Base-by-base conservation (phyloP, 176 grass and related monocot genomes). In the Cenchrus americanus region DNA sequence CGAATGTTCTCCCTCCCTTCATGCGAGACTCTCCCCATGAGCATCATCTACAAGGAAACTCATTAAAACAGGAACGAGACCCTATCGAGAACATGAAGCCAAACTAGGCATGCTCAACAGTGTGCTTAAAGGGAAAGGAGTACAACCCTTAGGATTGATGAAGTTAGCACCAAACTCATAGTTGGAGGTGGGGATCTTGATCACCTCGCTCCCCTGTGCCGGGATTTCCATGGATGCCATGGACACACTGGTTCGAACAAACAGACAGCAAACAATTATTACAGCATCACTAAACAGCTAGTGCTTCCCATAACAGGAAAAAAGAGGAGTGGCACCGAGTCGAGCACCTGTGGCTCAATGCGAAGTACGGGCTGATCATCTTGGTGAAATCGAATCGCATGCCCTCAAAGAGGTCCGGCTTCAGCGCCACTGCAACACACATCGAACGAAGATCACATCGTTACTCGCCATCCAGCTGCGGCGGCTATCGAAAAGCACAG, bases 131-230 rank as follows among this genome's bases (percentile, higher is more conserved):
- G 19, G 51, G 48, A 17, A 62, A 14, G 79, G 46, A 43, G 41
- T 49, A 42, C 19, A 88, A 96, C 96, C 93, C 81, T n/a, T 89
- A 43, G 85, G 87, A 64, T 94, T 81, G 30, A 90, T 7, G 73
- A 86, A 95, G 82, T 83, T 90, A 62, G 89, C 91, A 10, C 91
- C 89, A 66, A 98, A 98, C 8, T 95, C 89, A 52, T 98, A 98
- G 47, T 60, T 62, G 30, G 75, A 71, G 48, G 68, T 79, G 30
- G 91, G 83, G 54, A 94, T 62, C 90, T 95, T 98, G 68, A 93
- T 73, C 48, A 83, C 90, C 0, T 93, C 91, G 19, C 0, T 24
- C 7, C 84, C 84, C 66, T 90, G 88, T 6, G 83, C 43, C 8
- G 92, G 95, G 77, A 95, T 1, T 62, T 98, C 93, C 42, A 80